Evolutionary conservation across 441 rosid genomes (phyloP).

Genomic region (Pelargonium cotyledonis): DNA sequence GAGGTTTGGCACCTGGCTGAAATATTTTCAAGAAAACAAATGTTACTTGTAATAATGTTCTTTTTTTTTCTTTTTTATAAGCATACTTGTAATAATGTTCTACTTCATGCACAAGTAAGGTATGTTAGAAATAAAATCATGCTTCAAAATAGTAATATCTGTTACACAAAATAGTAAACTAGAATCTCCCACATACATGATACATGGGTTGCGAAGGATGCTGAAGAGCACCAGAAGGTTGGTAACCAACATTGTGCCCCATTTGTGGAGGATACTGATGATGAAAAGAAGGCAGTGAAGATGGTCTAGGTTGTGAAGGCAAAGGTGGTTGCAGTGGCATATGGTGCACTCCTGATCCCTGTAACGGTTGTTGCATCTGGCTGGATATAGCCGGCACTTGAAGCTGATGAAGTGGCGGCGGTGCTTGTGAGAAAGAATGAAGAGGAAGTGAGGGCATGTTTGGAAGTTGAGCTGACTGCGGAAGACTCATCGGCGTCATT

Average conservation of each 20-base stretch:
- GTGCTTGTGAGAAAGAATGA: conserved; percentile 54
- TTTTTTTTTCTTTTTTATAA: no score
- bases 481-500: conserved; percentile 36
- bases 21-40: conserved; percentile 17
- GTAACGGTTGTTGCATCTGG: conserved; percentile 69
- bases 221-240: conserved; percentile 60
- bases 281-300: conserved; percentile 45
- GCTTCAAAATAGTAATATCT: not conserved
- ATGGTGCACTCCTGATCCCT: conserved; percentile 49
- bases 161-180: conserved; percentile 5
- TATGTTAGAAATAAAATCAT: not conserved
- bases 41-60: conserved; percentile 11
- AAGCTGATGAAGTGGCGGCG: conserved; percentile 51
- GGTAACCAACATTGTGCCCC: conserved; percentile 64
- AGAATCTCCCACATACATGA: conserved; percentile 52
- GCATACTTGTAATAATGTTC: no score
- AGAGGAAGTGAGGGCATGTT: conserved; percentile 40
- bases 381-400: conserved; percentile 50
- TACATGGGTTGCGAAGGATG: conserved; percentile 65
- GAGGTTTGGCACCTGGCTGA: conserved; percentile 54
- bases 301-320: conserved; percentile 49
- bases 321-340: conserved; percentile 54
- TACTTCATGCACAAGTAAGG: not conserved
- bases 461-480: conserved; percentile 56
- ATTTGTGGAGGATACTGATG: conserved; percentile 60